These are phyloP conservation scores for Podospora tetraspora DNA, from an alignment of 495 filamentous ascomycete genomes.

Conservation along the genomic window DNA sequence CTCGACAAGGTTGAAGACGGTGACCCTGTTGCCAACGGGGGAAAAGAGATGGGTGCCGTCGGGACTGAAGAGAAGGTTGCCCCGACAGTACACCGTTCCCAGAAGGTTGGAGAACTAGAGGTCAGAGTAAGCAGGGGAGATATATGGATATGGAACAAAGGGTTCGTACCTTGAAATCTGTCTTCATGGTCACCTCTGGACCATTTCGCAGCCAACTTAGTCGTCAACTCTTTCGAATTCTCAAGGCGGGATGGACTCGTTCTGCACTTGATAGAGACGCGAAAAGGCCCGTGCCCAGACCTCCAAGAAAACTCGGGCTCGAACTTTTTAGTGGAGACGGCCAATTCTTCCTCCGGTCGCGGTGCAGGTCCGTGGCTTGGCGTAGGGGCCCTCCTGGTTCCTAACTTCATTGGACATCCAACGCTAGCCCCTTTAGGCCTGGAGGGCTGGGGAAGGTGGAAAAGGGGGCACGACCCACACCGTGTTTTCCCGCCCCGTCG, in stretches of 20 bases:
- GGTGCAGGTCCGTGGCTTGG: constrained; percentile 12
- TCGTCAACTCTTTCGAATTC: constrained; percentile 8
- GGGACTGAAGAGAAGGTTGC: constrained; percentile 93
- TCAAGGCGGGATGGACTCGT: constrained; percentile 14
- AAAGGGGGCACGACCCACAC: constrained; percentile 24
- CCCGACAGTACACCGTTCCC: constrained; percentile 94
- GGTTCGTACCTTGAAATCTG: constrained; percentile 75
- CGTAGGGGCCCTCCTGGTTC: constrained; percentile 12
- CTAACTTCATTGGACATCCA: not conserved
- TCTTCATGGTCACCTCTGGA: constrained; percentile 69
- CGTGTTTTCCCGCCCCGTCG: constrained; percentile 17
- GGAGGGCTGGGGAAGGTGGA: constrained; percentile 26
- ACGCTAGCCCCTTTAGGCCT: not conserved
- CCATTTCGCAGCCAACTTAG: constrained; percentile 16
- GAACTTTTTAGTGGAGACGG: constrained; percentile 31
- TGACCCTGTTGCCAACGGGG: constrained; percentile 94
- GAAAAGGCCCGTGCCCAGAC: constrained; percentile 7
- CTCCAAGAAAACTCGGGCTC: constrained; percentile 21
- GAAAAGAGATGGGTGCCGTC: constrained; percentile 94
- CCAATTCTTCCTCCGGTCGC: constrained; percentile 27
- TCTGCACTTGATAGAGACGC: not conserved
- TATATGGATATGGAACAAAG: not conserved
- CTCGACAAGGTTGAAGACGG: constrained; percentile 95
- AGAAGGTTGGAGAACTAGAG: constrained; percentile 85
- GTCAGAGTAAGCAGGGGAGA: constrained; percentile 11